Evolutionary conservation across 148 eudicot species (phyloP), one percentile per base, ranked within the genome.

Genomic region (Rhododendron molle): DNA sequence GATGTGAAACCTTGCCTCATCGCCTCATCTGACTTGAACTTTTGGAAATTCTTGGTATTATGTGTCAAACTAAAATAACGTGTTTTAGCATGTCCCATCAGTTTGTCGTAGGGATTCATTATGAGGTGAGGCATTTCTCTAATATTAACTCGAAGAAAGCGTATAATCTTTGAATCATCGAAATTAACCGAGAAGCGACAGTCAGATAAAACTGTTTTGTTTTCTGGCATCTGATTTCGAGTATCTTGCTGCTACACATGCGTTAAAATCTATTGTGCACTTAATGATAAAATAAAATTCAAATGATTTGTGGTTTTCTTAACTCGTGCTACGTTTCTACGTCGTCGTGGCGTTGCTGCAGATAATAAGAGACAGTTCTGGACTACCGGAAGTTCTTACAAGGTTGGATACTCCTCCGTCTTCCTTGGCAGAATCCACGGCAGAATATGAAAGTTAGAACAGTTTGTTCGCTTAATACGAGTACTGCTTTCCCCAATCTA

Each of bases 361-460:
- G 98, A 94, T 96, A 84, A 91, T 92, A 71, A 91, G 97, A 86
- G 98, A 93, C 86, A 84, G 91, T 80, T 85, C 87, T 72, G 97
- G 98, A 58, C 77, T 91, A 82, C 93, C 98, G 73, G 97, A 94
- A 94, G 91, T 96, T 67, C 90, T 94, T 81, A 94, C 95, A 28
- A 91, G 98, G 76, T 83, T 90, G 89, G 95, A 92, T 81, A 86
- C 88, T 52, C 85, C 71, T 80, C 88, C 91, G 38, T 89, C 91
- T 67, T 78, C 91, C 38, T 72, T 84, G 49, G 85, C 82, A 0
- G 93, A 92, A 85, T 80, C 94, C 34, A 54, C 79, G 26, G 44
- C 88, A 21, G 98, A 94, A 86, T 94, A 95, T 60, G 93, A 89
- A 86, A 94, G 96, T 85, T 94, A 91, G 60, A 89, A 28, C 81